Evolutionary conservation across 257 asterid species (phyloP), one percentile per base, ranked within the genome.

Genomic region (Solanum chiquidenum): DNA sequence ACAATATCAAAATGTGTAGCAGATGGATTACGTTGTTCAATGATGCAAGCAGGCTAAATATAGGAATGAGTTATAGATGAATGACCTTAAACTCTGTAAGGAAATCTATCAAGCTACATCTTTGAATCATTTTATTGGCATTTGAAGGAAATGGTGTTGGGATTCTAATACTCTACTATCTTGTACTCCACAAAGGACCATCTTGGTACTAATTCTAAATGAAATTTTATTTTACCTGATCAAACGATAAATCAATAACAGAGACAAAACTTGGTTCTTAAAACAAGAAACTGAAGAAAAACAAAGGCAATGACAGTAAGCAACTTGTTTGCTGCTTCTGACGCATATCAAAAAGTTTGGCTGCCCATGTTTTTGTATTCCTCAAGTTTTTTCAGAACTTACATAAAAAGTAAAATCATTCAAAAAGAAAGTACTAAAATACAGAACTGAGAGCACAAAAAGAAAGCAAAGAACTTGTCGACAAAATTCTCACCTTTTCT

Each of bases 401-500:
- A 11, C 0, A 58, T 20, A 3, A 58, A 58, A 58, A 1, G 66
- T 58, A 58, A 20, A 58, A 58, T 1, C 0, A 58, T 58, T 58
- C 66, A 58, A 1, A 52, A 52, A 16, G 9, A 52, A 52, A 52
- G 62, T 52, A 16, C 9, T 52, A 52, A 44, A 49, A 16, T 16
- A 52, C 62, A 52, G 62, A 52, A 52, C 0, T 52, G 62, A 16
- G 6, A 52, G 58, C 58, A 46, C 20, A 46, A 14, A 46, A 46
- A 49, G 73, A 66, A 21, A 60, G 71, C 71, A 8, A 23, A 62
- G 6, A 5, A 71, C 42, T 72, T 9, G 55, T 75, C 3, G 37
- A 42, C 23, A 9, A 74, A 8, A 52, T 4, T 13, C 12, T 6
- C 37, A 96, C 99, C 98, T 92, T 96, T 25, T 93, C 94, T 89